Percentiles rank a stretch among this genome's conserved stretches.
Evolutionary conservation across 768 basidiomycete genomes (phyloP).

Genomic region (Kwoniella shandongensis): DNA sequence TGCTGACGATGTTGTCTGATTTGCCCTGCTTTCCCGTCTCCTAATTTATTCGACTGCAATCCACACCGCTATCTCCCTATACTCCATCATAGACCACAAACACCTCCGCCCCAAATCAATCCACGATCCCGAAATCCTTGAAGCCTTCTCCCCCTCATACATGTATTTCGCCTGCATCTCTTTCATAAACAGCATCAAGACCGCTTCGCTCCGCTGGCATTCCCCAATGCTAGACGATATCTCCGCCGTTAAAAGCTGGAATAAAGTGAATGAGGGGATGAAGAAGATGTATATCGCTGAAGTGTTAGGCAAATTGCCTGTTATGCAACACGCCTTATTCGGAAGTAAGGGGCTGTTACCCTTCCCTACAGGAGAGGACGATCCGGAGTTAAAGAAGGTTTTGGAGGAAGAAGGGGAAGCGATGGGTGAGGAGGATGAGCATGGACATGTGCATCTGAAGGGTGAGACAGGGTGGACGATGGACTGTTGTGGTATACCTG

Average conservation of each 20-base stretch:
- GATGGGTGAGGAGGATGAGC: slow-evolving; percentile 31
- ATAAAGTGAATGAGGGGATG: slow-evolving; percentile 94
- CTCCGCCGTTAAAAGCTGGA: slow-evolving; percentile 78
- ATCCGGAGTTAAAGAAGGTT: slow-evolving; percentile 27
- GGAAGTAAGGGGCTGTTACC: slow-evolving; percentile 65
- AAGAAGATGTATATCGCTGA: slow-evolving; percentile 97
- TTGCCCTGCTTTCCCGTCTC: no score
- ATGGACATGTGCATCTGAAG: slow-evolving; percentile 46
- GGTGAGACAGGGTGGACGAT: slow-evolving; percentile 49
- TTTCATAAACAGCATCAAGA: slow-evolving; percentile 96
- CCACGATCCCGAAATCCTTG: slow-evolving; percentile 84
- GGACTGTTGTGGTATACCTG: slow-evolving; percentile 54
- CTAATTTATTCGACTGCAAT: no score
- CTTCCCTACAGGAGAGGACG: slow-evolving; percentile 42
- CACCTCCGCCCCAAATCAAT: slow-evolving; percentile 89
- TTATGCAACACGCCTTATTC: slow-evolving; percentile 94
- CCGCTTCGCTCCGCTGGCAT: slow-evolving; percentile 93
- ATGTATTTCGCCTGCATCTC: slow-evolving; percentile 96
- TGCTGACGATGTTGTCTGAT: no score
- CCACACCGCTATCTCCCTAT: slow-evolving; percentile 12
- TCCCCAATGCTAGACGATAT: slow-evolving; percentile 99
- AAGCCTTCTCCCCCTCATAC: slow-evolving; percentile 87
- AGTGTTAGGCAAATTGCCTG: slow-evolving; percentile 90
- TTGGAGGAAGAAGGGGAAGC: slow-evolving; percentile 26
- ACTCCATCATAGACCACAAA: slow-evolving; percentile 66